A percentile compares a stretch with the other conserved stretches of the same genome.
phyloP scores from a whole-genome alignment of 345 rosid species.

The rapeseed (Brassica napus) region Da-Ae NC_063444.1:15299501-15300000 shows the following conservation, averaged over 20 bases:
- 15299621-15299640: constrained; percentile 23
- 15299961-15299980: neutral
- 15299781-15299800: neutral
- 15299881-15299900: neutral
- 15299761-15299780: neutral
- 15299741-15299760: neutral
- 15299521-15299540: constrained; percentile 2
- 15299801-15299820: neutral
- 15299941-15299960: neutral
- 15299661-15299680: constrained; percentile 6
- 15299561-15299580: constrained; percentile 34
- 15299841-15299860: constrained; percentile 19
- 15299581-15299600: constrained; percentile 29
- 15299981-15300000: neutral
- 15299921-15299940: too few species aligned
- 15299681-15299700: constrained; percentile 20
- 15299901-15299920: constrained; percentile 6
- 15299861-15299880: constrained; percentile 15
- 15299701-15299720: constrained; percentile 35
- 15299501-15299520: neutral
- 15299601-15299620: constrained; percentile 1
- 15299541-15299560: constrained; percentile 12
- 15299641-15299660: constrained; percentile 20
- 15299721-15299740: neutral
- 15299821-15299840: constrained; percentile 1